Percentiles rank a stretch among this genome's conserved stretches.
phyloP scores from a whole-genome alignment of 257 asterid genomes.

The Euphrasia confusa region DNA sequence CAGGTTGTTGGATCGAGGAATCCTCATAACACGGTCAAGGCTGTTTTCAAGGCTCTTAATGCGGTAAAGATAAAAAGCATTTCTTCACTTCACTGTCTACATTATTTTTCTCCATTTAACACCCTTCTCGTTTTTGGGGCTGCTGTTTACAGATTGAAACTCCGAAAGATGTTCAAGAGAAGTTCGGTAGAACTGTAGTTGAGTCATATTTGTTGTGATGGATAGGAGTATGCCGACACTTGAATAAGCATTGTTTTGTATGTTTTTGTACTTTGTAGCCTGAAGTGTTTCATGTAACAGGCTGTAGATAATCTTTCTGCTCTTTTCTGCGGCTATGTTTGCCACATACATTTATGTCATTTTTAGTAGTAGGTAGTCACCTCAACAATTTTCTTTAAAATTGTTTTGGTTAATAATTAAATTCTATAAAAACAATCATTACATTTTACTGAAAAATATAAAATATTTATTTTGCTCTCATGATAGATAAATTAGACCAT shows the following conservation, averaged over 20 bases:
- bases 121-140: background rate
- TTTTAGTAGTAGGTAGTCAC: no score
- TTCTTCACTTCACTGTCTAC: slow-evolving; percentile 7
- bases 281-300: no score
- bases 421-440: no score
- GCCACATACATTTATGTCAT: no score
- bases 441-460: no score
- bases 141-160: slow-evolving; percentile 59
- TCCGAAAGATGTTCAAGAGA: slow-evolving; percentile 82
- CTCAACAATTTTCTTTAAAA: no score
- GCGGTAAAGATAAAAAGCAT: slow-evolving; percentile 47
- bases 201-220: slow-evolving; percentile 65
- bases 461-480: no score
- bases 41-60: slow-evolving; percentile 83
- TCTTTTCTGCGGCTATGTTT: no score
- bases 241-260: background rate
- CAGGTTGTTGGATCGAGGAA: slow-evolving; percentile 94
- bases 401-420: no score
- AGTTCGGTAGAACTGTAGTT: slow-evolving; percentile 87
- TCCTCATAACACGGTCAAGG: slow-evolving; percentile 91
- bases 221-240: background rate
- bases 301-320: no score
- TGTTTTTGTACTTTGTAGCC: background rate
- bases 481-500: no score
- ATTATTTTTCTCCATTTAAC: slow-evolving; percentile 11